Evolutionary conservation across 2,329 filamentous ascomycete genomes (phyloP).

Genomic region (Trichoderma gracile): DNA sequence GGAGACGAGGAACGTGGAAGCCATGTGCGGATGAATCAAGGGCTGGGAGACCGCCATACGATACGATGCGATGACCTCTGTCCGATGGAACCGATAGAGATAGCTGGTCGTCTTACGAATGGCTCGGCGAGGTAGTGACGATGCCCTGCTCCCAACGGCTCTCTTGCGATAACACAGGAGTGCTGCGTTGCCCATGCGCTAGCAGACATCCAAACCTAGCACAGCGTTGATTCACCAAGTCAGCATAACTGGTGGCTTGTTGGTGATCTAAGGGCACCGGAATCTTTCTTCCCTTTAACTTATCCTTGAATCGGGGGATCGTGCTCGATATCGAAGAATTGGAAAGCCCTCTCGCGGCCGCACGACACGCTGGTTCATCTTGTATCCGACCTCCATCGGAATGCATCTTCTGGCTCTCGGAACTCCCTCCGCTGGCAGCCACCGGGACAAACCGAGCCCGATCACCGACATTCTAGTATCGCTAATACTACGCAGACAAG

Average conservation of each 20-base stretch:
- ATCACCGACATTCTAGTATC: not conserved
- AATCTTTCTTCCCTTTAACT: not conserved
- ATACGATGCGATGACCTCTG: not conserved
- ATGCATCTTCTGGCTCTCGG: not conserved
- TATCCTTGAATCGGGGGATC: not conserved
- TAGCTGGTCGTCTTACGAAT: not conserved
- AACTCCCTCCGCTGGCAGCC: not conserved
- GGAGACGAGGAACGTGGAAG: conserved; percentile 8
- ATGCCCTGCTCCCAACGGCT: not conserved
- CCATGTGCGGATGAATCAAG: conserved; percentile 17
- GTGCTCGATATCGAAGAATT: not conserved
- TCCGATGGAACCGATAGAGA: not conserved
- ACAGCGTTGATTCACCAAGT: not conserved
- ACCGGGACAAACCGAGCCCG: not conserved
- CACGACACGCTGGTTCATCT: not conserved
- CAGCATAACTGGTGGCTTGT: not conserved
- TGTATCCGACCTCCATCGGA: not conserved
- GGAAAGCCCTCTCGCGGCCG: not conserved
- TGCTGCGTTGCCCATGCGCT: not conserved
- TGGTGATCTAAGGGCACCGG: too few species aligned
- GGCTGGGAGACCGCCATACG: not conserved
- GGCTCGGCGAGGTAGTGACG: not conserved
- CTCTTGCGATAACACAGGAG: not conserved
- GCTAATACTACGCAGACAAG: too few species aligned
- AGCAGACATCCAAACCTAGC: not conserved